phyloP scores from a whole-genome alignment of 2,329 filamentous ascomycete genomes.

The Chlorencoelia australis region DNA sequence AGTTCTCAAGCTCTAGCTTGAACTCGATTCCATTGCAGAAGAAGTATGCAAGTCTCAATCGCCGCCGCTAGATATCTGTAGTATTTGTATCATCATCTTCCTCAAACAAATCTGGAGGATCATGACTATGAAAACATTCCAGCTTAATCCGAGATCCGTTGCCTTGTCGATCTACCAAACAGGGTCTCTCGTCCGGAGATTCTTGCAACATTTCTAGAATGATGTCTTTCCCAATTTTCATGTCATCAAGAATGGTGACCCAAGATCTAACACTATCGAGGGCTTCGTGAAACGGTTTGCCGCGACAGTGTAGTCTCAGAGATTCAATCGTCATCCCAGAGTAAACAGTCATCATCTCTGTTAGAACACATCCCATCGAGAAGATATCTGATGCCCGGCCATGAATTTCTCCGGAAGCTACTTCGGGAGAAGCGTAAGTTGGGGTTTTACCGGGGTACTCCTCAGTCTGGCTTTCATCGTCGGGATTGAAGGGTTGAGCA shows the following conservation, averaged over 20 bases:
- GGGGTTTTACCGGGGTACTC: not conserved
- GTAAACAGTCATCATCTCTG: constrained; percentile 2
- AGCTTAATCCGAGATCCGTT: no score
- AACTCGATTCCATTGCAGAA: no score
- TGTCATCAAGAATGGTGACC: not conserved
- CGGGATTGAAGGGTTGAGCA: not conserved
- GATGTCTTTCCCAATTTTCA: not conserved
- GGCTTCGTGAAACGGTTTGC: not conserved
- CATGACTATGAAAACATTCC: no score
- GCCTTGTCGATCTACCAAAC: no score
- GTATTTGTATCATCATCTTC: no score
- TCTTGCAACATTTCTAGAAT: not conserved
- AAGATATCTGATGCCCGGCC: constrained; percentile 3
- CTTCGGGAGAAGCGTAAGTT: constrained; percentile 5
- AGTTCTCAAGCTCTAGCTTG: no score
- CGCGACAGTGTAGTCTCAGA: not conserved
- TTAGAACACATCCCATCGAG: constrained; percentile 3
- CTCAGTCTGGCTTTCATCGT: constrained; percentile 2
- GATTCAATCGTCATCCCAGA: not conserved
- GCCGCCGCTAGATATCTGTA: no score
- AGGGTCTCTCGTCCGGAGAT: not conserved
- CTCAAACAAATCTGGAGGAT: no score
- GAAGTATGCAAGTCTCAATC: no score
- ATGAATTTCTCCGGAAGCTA: not conserved
- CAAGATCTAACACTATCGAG: not conserved